Conservation (phyloP, 1,284 basidiomycete genomes). For the Melampsora larici-populina region DNA sequence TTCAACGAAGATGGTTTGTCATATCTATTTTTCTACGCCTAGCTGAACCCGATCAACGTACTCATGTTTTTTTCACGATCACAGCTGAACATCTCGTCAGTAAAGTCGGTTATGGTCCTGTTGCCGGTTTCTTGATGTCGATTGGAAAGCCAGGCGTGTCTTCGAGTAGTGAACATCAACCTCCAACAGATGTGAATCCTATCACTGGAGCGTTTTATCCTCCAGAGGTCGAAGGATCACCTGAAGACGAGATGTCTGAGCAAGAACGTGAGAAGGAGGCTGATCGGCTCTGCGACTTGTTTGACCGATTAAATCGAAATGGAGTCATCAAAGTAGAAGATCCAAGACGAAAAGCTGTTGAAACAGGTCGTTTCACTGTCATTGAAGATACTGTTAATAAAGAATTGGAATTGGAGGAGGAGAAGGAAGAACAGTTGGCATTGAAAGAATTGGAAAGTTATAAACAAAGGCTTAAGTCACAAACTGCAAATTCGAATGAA, state of each 20-base stretch:
- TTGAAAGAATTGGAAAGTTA: constrained; percentile 28
- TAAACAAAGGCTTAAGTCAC: constrained; percentile 5
- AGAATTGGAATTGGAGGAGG: constrained; percentile 51
- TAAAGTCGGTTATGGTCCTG: constrained; percentile 36
- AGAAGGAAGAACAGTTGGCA: constrained; percentile 13
- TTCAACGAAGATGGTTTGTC: constrained; percentile 23
- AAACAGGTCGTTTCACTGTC: constrained; percentile 47
- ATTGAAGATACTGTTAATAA: constrained; percentile 56
- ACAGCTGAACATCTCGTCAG: constrained; percentile 18
- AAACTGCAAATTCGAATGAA: too few species aligned
- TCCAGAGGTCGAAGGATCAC: not conserved
- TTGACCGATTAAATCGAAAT: constrained; percentile 75
- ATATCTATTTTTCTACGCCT: not conserved
- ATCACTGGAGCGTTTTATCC: constrained; percentile 27
- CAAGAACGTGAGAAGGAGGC: constrained; percentile 55
- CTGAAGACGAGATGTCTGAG: not conserved
- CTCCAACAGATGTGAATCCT: constrained; percentile 7
- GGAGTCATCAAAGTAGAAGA: constrained; percentile 54
- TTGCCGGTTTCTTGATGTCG: constrained; percentile 28
- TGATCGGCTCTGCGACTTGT: constrained; percentile 80
- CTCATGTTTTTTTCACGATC: not conserved
- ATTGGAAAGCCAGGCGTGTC: constrained; percentile 26
- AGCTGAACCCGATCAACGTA: too few species aligned
- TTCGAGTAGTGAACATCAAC: constrained; percentile 7
- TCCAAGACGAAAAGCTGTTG: constrained; percentile 47